phyloP scores from a whole-genome alignment of 2,329 filamentous ascomycete genomes.

The Hymenoscyphus repandus region DNA sequence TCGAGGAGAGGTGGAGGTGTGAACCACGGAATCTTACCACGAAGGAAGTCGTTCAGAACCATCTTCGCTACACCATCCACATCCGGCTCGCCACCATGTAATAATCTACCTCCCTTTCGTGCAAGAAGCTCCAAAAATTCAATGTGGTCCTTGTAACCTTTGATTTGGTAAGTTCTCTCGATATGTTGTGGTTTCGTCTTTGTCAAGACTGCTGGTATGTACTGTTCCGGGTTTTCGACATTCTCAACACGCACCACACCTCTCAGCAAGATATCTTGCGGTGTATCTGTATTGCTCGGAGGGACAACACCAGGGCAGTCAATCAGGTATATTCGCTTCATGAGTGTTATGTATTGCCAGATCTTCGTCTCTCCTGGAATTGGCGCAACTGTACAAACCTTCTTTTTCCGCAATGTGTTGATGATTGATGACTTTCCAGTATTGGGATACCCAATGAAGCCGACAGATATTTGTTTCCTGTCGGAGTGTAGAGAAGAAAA shows the following conservation, averaged over 20 bases:
- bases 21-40: slow-evolving; percentile 96
- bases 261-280: slow-evolving; percentile 81
- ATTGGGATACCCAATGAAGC: slow-evolving; percentile 74
- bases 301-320: slow-evolving; percentile 97
- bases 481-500: slow-evolving; percentile 87
- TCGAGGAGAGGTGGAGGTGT: slow-evolving; percentile 66
- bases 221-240: slow-evolving; percentile 93
- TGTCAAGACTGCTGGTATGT: slow-evolving; percentile 76
- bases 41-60: slow-evolving; percentile 91
- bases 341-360: slow-evolving; percentile 95
- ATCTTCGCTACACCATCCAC: slow-evolving; percentile 94
- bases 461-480: slow-evolving; percentile 90
- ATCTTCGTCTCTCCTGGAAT: slow-evolving; percentile 97
- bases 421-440: slow-evolving; percentile 96
- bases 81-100: slow-evolving; percentile 93
- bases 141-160: slow-evolving; percentile 68
- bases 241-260: slow-evolving; percentile 94
- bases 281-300: slow-evolving; percentile 75
- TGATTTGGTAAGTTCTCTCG: slow-evolving; percentile 87
- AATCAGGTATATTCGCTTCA: slow-evolving; percentile 92
- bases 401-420: slow-evolving; percentile 91
- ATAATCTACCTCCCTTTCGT: slow-evolving; percentile 76
- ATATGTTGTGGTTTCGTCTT: slow-evolving; percentile 83
- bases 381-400: slow-evolving; percentile 87
- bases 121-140: slow-evolving; percentile 85